phyloP scores from a whole-genome alignment of 2,329 filamentous ascomycete species.

The Penicillium italicum region DNA sequence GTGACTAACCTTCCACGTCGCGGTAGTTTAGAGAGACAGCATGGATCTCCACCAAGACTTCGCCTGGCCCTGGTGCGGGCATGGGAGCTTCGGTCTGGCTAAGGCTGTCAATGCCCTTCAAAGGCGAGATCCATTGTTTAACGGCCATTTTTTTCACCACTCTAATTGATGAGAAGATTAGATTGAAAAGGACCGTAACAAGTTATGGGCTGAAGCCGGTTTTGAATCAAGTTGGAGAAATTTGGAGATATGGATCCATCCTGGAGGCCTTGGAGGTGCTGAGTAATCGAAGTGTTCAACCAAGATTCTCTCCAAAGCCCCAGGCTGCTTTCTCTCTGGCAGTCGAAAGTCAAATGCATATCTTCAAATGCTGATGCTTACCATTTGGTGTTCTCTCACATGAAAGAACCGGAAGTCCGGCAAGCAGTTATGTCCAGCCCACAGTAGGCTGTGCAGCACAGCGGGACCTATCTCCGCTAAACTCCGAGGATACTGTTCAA shows the following conservation, averaged over 20 bases:
- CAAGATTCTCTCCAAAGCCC: background rate
- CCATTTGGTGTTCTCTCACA: background rate
- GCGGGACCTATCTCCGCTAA: constrained; percentile 17
- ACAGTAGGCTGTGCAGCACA: background rate
- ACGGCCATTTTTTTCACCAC: constrained; percentile 18
- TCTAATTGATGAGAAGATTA: background rate
- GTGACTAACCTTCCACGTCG: constrained; percentile 42
- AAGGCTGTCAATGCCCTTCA: constrained; percentile 57
- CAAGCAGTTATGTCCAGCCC: background rate
- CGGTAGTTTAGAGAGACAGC: constrained; percentile 55
- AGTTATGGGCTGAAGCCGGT: background rate
- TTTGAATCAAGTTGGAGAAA: constrained; percentile 2
- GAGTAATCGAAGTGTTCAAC: background rate
- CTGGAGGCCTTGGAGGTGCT: background rate
- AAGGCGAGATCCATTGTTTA: constrained; percentile 53
- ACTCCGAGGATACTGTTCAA: constrained; percentile 6
- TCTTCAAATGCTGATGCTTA: background rate
- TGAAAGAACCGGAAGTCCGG: background rate
- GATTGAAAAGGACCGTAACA: background rate
- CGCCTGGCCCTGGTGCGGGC: constrained; percentile 49
- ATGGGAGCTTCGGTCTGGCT: constrained; percentile 44
- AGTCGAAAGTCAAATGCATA: background rate
- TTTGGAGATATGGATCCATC: background rate
- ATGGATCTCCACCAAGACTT: constrained; percentile 53
- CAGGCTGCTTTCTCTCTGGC: background rate